Conservation (phyloP, 2,329 filamentous ascomycete genomes). For the Leptographium flavum region DNA sequence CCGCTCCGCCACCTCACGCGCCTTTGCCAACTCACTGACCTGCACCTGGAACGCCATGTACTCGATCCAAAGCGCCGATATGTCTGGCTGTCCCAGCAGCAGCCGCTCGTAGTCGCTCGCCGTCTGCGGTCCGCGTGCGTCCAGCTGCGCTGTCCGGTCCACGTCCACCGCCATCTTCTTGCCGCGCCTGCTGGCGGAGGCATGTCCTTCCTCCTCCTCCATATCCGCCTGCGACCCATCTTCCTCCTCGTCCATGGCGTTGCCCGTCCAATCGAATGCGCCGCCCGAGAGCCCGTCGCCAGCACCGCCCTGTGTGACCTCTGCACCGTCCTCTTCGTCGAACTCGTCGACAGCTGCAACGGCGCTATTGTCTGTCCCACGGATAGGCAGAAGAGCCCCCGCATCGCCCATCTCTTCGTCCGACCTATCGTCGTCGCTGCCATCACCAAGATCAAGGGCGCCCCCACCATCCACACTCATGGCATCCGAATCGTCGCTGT, state of each 20-base stretch:
- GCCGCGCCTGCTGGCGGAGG: conserved; percentile 25
- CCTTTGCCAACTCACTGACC: conserved; percentile 75
- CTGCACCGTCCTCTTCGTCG: conserved; percentile 2
- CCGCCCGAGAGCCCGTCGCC: conserved; percentile 43
- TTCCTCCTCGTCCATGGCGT: conserved; percentile 41
- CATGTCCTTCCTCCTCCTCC: conserved; percentile 12
- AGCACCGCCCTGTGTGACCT: conserved; percentile 26
- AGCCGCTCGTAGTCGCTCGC: conserved; percentile 88
- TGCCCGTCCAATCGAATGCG: conserved; percentile 80
- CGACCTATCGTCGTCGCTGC: conserved; percentile 30
- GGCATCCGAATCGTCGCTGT: conserved; percentile 21
- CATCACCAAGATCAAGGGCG: conserved; percentile 25
- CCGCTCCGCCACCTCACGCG: conserved; percentile 77
- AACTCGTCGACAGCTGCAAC: conserved; percentile 4
- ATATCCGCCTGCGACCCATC: conserved; percentile 36
- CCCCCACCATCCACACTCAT: conserved; percentile 30
- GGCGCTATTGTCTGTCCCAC: conserved; percentile 26
- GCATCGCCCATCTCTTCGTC: conserved; percentile 36
- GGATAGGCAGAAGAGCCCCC: conserved; percentile 25
- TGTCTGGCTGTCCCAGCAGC: conserved; percentile 81
- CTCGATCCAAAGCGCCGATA: conserved; percentile 83
- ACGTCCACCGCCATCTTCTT: conserved; percentile 68
- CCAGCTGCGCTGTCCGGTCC: conserved; percentile 84
- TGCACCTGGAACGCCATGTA: conserved; percentile 99
- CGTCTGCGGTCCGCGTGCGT: conserved; percentile 76